Conservation (phyloP, 2,329 filamentous ascomycete species). For the Neofusicoccum cordaticola region DNA sequence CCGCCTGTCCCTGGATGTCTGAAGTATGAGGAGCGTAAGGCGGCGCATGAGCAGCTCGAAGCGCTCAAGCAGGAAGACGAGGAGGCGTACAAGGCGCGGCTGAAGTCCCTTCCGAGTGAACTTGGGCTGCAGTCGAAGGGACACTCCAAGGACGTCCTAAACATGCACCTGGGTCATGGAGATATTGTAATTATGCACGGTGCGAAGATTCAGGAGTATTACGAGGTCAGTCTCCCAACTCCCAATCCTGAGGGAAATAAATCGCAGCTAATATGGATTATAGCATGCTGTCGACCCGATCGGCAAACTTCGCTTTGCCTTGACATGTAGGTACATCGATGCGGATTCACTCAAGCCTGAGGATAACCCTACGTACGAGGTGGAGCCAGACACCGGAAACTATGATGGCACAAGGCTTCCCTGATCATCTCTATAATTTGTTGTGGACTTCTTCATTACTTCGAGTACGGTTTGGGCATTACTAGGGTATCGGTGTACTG, state of each 20-base stretch:
- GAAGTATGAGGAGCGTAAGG: constrained; percentile 35
- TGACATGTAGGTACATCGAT: constrained; percentile 56
- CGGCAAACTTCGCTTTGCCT: constrained; percentile 54
- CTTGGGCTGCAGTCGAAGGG: constrained; percentile 32
- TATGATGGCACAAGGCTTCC: constrained; percentile 34
- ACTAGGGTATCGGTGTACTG: no score
- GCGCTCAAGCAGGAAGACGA: constrained; percentile 23
- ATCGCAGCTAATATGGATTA: no score
- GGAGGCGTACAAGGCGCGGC: constrained; percentile 25
- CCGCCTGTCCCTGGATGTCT: constrained; percentile 29
- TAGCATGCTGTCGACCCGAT: constrained; percentile 52
- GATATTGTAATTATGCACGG: constrained; percentile 66
- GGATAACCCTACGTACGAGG: constrained; percentile 39
- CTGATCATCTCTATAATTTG: background rate
- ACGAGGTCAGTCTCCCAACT: constrained; percentile 39
- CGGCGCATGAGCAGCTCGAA: constrained; percentile 29
- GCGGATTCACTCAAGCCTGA: constrained; percentile 40
- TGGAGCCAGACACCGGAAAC: constrained; percentile 31
- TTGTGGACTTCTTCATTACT: background rate
- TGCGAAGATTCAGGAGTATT: constrained; percentile 55
- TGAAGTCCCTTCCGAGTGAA: constrained; percentile 37
- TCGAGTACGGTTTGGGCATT: no score
- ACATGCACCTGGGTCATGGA: constrained; percentile 56
- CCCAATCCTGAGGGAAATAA: background rate
- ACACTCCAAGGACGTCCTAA: constrained; percentile 35